Base-by-base conservation (phyloP, 495 filamentous ascomycete genomes). In the Poronia punctata region DNA sequence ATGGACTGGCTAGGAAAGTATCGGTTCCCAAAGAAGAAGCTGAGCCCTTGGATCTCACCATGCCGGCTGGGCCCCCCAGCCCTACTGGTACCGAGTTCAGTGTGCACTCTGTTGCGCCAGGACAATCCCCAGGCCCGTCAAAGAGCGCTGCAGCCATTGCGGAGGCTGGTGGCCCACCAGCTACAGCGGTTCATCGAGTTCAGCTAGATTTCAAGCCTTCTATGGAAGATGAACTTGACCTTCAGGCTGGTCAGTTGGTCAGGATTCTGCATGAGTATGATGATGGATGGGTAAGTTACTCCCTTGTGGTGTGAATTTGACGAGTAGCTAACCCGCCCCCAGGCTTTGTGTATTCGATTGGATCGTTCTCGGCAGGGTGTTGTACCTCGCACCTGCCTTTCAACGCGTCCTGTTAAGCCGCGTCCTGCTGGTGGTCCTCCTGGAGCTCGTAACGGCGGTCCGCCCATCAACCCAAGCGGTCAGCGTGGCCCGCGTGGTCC, bases 201-300 rank as follows among this genome's bases (percentile, higher is more conserved):
- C 92, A 97, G 57, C 75, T 97, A 48, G 92, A 96, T 59, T 99
- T 97, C 64, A 84, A 77, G 52, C 93, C 92, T 2, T 88, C 85
- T 3, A 80, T 95, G 74, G 83, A 84, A 2, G 92, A 99, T 52
- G 92, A 99, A 60, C 63, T 99, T 50, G 83, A 71, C 29, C 76
- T 99, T 8, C 72, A 65, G 28, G 71, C 80, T 31, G 92, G 92
- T 48, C 77, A 87, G 39, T 71, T 99, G 3, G 84, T 97, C 20
- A 74, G 90, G 38, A 68, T 99, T 46, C 61, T 97, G 24, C 88
- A 97, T 49, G 90, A 95, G 61, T 99, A 97, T 59, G 93, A 99
- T 58, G 92, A 99, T 69, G 92, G 92, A 57, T 99, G 92, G 92
- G 85, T 88, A 79, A 72, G 82, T 72, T 27, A 3, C 14, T 24